Conservation (phyloP, 2,329 filamentous ascomycete species). For the Verticillium alfalfae region DNA sequence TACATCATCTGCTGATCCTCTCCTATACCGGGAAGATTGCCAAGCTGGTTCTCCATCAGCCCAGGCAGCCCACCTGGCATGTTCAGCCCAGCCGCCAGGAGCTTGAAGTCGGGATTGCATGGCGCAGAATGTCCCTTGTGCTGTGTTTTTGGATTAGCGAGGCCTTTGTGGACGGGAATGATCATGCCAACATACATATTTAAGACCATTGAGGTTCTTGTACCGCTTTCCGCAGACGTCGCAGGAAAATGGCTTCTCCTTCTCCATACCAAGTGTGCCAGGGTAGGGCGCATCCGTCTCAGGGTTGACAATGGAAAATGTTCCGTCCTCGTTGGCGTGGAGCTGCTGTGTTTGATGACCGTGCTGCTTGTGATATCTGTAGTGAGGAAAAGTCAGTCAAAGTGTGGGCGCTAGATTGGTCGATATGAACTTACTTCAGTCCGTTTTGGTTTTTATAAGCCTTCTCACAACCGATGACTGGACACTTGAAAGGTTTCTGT, state of each 20-base stretch:
- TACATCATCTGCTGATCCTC: constrained; percentile 32
- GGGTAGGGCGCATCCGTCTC: constrained; percentile 92
- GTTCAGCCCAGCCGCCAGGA: constrained; percentile 37
- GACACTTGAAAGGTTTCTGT: constrained; percentile 95
- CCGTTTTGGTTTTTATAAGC: constrained; percentile 99
- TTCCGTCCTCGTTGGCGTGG: constrained; percentile 93
- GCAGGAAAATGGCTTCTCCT: constrained; percentile 98
- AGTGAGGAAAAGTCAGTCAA: constrained; percentile 2
- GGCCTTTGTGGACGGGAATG: constrained; percentile 5
- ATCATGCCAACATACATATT: constrained; percentile 61
- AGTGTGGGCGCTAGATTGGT: background rate
- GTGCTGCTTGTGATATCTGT: constrained; percentile 68
- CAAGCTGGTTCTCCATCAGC: constrained; percentile 15
- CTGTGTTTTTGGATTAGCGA: constrained; percentile 32
- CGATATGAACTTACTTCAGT: constrained; percentile 66
- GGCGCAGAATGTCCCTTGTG: constrained; percentile 79
- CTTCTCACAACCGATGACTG: constrained; percentile 97
- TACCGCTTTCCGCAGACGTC: constrained; percentile 97
- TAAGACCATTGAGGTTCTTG: constrained; percentile 97
- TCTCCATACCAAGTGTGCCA: constrained; percentile 98
- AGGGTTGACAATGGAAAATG: constrained; percentile 96
- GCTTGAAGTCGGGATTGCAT: constrained; percentile 76
- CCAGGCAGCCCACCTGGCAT: constrained; percentile 22
- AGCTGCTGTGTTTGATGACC: constrained; percentile 96
- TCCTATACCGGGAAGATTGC: constrained; percentile 33